phyloP scores from a whole-genome alignment of 2,329 filamentous ascomycete species.

The Xylaria sp. region DNA sequence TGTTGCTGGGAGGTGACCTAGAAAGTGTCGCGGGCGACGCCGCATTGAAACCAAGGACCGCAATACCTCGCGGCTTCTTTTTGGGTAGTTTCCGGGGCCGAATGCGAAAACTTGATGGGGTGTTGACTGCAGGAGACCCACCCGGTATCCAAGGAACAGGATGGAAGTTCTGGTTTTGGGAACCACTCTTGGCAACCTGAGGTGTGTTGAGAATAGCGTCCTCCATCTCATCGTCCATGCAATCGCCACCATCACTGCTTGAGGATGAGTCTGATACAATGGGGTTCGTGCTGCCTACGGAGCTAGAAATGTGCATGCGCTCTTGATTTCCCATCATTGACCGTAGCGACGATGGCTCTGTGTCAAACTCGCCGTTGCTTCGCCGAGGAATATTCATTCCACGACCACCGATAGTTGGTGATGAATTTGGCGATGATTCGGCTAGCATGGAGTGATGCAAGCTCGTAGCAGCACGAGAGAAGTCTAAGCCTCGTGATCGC shows the following conservation, averaged over 20 bases:
- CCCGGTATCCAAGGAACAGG: slow-evolving; percentile 67
- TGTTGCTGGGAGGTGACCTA: slow-evolving; percentile 71
- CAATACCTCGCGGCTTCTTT: slow-evolving; percentile 53
- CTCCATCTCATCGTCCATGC: slow-evolving; percentile 76
- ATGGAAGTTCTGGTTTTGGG: slow-evolving; percentile 47
- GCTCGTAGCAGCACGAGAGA: slow-evolving; percentile 90
- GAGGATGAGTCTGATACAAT: slow-evolving; percentile 81
- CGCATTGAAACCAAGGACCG: slow-evolving; percentile 58
- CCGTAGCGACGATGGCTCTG: slow-evolving; percentile 72
- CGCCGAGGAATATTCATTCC: slow-evolving; percentile 67
- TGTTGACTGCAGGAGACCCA: slow-evolving; percentile 74
- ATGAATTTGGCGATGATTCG: slow-evolving; percentile 87
- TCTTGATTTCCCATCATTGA: slow-evolving; percentile 73
- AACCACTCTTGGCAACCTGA: slow-evolving; percentile 68
- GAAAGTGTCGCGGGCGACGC: slow-evolving; percentile 64
- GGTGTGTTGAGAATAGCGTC: slow-evolving; percentile 85
- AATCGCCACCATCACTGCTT: slow-evolving; percentile 71
- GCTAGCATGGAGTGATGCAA: slow-evolving; percentile 94
- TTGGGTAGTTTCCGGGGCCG: slow-evolving; percentile 71
- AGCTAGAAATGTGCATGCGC: slow-evolving; percentile 76
- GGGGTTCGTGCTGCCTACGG: slow-evolving; percentile 75
- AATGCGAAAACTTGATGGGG: slow-evolving; percentile 82
- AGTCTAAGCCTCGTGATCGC: slow-evolving; percentile 88
- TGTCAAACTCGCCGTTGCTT: slow-evolving; percentile 54
- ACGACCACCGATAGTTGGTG: slow-evolving; percentile 76